Base-by-base conservation (phyloP, 257 asterid species). In the Penstemon eatonii region DNA sequence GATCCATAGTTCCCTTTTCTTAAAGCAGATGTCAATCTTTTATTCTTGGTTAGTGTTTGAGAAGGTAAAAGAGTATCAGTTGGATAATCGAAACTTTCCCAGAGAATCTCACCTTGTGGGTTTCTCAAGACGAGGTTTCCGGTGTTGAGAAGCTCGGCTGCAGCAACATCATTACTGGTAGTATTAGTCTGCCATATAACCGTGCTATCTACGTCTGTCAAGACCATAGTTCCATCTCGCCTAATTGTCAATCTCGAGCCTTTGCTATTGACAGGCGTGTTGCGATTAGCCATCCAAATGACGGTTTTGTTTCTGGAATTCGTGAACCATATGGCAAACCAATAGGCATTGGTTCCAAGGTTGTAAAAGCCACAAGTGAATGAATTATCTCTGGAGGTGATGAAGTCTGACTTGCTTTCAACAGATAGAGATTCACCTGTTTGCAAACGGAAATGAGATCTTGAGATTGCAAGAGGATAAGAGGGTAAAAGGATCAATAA, bases 1-100 rank as follows among this genome's bases (percentile, higher is more conserved):
- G 90, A 75, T 49, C 62, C 85, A 12, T 60, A 84, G 53, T 79
- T 78, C 1, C 76, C 87, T 68, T 74, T 55, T 8, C 84, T 68
- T 5, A 81, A 19, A 2, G 77, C 68, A 54, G 96, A 86, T 44
- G 82, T 79, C 7, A 89, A 54, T 6, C 71, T 79, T 8, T 84
- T 77, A 18, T 43, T 78, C 87, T 87, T 89, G 45, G 91, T 87
- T 56, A 89, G 78, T 0, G 4, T 5, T 60, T 87, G 92, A 13
- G 78, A n/a, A 37, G 96, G 96, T 25, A 89, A 58, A 7, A 89
- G 86, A 40, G 93, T 84, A 57, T 85, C 83, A 0, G 86, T 82
- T 0, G 96, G 96, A 44, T 46, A 82, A 71, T 82, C 96, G 49
- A 86, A 88, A 38, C 87, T 82, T 72, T 86, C 86, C 96, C 96